Evolutionary conservation across 768 basidiomycete species (phyloP).

Genomic region (Boletus tylopilopsis): DNA sequence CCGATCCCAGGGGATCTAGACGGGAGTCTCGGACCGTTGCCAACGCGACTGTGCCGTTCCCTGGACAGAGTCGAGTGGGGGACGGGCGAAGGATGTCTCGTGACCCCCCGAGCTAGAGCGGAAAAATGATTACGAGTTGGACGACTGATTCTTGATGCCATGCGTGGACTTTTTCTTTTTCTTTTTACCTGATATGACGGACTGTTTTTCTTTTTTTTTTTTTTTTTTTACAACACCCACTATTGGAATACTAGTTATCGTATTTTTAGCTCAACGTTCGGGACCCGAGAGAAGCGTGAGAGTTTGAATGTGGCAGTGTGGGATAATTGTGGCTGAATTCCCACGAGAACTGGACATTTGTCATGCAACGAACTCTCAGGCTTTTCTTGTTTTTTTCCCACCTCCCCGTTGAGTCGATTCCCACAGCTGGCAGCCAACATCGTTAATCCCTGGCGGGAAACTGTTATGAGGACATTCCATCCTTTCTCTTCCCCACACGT

Average conservation of each 20-base stretch:
- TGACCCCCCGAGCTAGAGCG: constrained; percentile 39
- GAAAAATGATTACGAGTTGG: background rate
- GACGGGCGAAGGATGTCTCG: constrained; percentile 35
- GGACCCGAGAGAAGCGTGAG: background rate
- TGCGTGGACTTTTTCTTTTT: constrained; percentile 17
- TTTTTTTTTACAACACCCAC: background rate
- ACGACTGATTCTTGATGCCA: constrained; percentile 14
- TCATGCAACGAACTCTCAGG: constrained; percentile 24
- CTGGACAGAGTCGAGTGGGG: constrained; percentile 25
- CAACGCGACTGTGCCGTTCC: constrained; percentile 31
- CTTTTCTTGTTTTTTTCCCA: constrained; percentile 44
- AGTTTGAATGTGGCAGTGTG: constrained; percentile 2
- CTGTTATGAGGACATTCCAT: constrained; percentile 43
- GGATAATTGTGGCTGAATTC: constrained; percentile 24
- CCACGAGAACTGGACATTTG: constrained; percentile 19
- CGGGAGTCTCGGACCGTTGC: constrained; percentile 22
- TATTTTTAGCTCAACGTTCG: constrained; percentile 11
- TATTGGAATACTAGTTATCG: constrained; percentile 20
- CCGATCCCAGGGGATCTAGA: constrained; percentile 18
- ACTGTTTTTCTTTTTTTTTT: constrained; percentile 1
- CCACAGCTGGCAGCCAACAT: constrained; percentile 42
- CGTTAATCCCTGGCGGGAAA: constrained; percentile 39
- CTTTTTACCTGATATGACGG: background rate
- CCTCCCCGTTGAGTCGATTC: constrained; percentile 40
- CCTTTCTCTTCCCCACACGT: constrained; percentile 40